Evolutionary conservation across 495 filamentous ascomycete genomes (phyloP).

Genomic region (Lasiosphaeriaceae sp.): DNA sequence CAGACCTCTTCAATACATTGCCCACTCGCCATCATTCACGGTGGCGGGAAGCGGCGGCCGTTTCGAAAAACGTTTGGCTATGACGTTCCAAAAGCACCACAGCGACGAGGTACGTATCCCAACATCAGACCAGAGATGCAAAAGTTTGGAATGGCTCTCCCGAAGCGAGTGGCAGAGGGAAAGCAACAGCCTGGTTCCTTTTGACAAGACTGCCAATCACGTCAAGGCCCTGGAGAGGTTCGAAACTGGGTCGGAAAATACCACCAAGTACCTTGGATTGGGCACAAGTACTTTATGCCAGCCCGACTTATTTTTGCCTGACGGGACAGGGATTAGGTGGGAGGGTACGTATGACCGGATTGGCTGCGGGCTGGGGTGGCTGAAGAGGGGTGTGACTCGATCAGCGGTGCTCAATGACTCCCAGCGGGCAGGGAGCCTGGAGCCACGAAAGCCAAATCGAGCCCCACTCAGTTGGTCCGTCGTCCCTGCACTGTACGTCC

Average conservation of each 20-base stretch:
- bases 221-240: neutral
- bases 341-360: conserved; percentile 2
- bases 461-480: neutral
- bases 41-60: neutral
- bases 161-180: neutral
- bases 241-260: conserved; percentile 6
- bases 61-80: too few relatives aligned
- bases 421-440: conserved; percentile 5
- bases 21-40: neutral
- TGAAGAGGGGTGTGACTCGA: conserved; percentile 20
- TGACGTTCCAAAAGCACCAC: too few relatives aligned
- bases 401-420: conserved; percentile 22
- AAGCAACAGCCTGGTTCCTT: too few relatives aligned
- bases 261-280: conserved; percentile 20
- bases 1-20: neutral
- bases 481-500: too few relatives aligned
- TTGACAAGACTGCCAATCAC: conserved; percentile 3
- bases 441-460: conserved; percentile 5
- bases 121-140: neutral
- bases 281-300: conserved; percentile 22
- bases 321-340: conserved; percentile 1
- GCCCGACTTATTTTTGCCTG: conserved; percentile 23
- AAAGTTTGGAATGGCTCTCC: neutral
- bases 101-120: neutral
- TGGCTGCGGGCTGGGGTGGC: conserved; percentile 9